Conservation (phyloP, 23 red algal species). For the Agarophyton chilense region DNA sequence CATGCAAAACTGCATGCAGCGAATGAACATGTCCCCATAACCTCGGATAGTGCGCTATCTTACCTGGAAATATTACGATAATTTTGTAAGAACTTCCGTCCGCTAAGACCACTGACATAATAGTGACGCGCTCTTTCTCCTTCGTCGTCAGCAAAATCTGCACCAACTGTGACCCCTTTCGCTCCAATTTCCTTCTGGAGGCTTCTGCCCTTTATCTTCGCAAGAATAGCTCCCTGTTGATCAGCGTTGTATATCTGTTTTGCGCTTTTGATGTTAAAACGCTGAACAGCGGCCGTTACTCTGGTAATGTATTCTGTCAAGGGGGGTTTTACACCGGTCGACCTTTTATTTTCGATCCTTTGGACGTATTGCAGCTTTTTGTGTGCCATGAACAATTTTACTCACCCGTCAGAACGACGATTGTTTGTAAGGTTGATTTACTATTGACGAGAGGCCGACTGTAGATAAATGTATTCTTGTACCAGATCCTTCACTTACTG, state of each 20-base stretch:
- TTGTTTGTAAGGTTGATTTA: too few relatives aligned
- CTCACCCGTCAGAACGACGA: too few relatives aligned
- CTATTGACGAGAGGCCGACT: too few relatives aligned
- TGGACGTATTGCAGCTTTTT: background rate
- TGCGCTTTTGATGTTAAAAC: background rate
- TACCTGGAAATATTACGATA: constrained; percentile 41
- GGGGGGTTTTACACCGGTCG: background rate
- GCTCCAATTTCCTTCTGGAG: background rate
- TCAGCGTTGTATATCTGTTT: constrained; percentile 18
- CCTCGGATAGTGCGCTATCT: background rate
- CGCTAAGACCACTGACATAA: constrained; percentile 8
- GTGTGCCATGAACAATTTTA: too few relatives aligned
- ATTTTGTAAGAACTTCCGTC: constrained; percentile 14
- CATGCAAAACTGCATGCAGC: background rate
- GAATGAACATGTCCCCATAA: background rate
- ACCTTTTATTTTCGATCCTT: background rate
- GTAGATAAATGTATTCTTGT: too few relatives aligned
- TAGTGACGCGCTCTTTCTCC: constrained; percentile 16
- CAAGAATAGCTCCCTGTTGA: background rate
- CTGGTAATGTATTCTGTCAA: constrained; percentile 18
- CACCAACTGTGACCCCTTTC: background rate
- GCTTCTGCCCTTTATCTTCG: background rate
- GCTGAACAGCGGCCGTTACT: constrained; percentile 8
- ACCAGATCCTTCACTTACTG: too few relatives aligned
- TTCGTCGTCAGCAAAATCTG: background rate